phyloP scores from a whole-genome alignment of 2,329 filamentous ascomycete species.

The Fusarium sp. region DNA sequence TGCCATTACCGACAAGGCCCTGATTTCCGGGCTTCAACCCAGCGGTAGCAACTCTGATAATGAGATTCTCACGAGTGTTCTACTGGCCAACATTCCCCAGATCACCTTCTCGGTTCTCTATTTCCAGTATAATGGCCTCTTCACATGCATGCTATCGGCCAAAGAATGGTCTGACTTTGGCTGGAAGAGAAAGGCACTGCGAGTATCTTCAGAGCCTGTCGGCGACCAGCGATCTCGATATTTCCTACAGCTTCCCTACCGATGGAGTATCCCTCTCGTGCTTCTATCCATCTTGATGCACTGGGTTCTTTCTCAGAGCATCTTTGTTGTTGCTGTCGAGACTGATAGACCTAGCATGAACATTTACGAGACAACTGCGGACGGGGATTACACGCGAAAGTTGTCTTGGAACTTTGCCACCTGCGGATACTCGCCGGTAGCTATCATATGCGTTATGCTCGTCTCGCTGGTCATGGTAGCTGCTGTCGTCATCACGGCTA shows the following conservation, averaged over 20 bases:
- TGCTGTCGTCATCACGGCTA: neutral
- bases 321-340: conserved; percentile 13
- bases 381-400: neutral
- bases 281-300: conserved; percentile 4
- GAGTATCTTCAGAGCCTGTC: neutral
- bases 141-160: conserved; percentile 15
- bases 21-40: neutral
- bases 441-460: conserved; percentile 2
- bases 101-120: conserved; percentile 15
- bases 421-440: conserved; percentile 16
- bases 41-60: neutral
- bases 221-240: conserved; percentile 14
- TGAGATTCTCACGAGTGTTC: neutral
- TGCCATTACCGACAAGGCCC: neutral
- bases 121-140: conserved; percentile 14
- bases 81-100: conserved; percentile 13
- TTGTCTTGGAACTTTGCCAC: neutral
- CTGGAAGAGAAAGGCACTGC: neutral
- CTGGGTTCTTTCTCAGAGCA: conserved; percentile 19
- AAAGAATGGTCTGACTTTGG: conserved; percentile 23
- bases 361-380: neutral
- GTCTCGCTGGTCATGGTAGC: neutral
- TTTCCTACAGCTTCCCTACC: conserved; percentile 22
- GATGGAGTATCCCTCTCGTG: conserved; percentile 1
- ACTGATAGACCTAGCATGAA: neutral